Evolutionary conservation across 495 filamentous ascomycete species (phyloP).

Genomic region (Bombardia bombarda): DNA sequence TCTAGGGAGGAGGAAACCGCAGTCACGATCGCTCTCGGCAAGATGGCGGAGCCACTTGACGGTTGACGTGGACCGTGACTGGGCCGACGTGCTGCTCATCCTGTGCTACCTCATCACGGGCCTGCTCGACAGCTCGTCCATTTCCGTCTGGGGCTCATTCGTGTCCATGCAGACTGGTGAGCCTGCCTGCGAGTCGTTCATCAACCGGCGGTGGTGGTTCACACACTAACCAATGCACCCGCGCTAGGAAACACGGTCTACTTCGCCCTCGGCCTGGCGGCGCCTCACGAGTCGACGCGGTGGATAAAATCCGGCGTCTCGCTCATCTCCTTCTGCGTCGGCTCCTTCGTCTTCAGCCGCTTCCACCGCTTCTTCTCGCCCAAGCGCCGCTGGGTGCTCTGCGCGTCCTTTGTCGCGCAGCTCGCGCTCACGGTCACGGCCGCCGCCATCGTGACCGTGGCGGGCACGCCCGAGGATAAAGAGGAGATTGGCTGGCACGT

Average conservation of each 20-base stretch:
- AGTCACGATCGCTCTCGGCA: conserved; percentile 2
- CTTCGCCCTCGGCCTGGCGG: conserved; percentile 55
- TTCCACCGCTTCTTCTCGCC: conserved; percentile 52
- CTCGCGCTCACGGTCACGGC: conserved; percentile 44
- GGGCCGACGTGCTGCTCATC: conserved; percentile 55
- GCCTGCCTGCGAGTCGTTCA: no score
- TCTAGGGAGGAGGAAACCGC: conserved; percentile 11
- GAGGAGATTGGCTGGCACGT: conserved; percentile 48
- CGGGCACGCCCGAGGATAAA: conserved; percentile 22
- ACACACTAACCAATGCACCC: not conserved
- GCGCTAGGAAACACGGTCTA: conserved; percentile 60
- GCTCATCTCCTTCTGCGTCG: conserved; percentile 57
- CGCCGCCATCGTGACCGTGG: conserved; percentile 48
- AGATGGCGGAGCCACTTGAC: conserved; percentile 35
- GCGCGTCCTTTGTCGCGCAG: conserved; percentile 52
- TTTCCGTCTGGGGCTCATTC: conserved; percentile 68
- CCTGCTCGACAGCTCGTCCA: conserved; percentile 61
- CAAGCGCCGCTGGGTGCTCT: conserved; percentile 54
- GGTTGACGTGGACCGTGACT: conserved; percentile 41
- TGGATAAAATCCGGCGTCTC: conserved; percentile 63
- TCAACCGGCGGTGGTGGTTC: no score
- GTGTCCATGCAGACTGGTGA: conserved; percentile 71
- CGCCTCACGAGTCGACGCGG: conserved; percentile 43
- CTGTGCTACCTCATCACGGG: conserved; percentile 67
- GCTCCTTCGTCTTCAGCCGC: conserved; percentile 54